These are phyloP conservation scores for Neurospora sp. DNA, from an alignment of 495 filamentous ascomycete genomes.

Conservation along the genomic window DNA sequence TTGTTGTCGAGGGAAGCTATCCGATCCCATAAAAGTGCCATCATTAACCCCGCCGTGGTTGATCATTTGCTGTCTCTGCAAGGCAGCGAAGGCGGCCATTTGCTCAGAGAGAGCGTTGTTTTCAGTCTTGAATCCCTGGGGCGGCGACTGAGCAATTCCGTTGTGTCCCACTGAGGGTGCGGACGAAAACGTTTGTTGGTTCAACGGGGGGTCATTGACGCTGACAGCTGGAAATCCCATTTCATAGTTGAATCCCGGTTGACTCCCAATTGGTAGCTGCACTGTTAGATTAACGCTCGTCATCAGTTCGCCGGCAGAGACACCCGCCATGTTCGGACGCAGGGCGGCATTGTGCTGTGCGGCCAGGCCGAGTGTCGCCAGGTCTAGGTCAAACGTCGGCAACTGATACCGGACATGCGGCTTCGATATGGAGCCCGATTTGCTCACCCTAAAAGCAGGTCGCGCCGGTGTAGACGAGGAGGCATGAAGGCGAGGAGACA, in stretches of 20 bases:
- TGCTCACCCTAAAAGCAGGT: constrained; percentile 33
- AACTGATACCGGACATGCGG: constrained; percentile 30
- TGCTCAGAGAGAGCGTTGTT: constrained; percentile 4
- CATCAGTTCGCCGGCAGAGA: neutral
- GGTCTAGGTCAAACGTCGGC: constrained; percentile 27
- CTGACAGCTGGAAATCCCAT: neutral
- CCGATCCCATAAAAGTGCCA: neutral
- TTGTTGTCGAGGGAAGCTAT: neutral
- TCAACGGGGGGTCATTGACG: neutral
- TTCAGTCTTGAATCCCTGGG: constrained; percentile 11
- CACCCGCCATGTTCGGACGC: constrained; percentile 2
- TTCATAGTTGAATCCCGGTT: neutral
- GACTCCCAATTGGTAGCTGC: neutral
- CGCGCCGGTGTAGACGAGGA: constrained; percentile 23
- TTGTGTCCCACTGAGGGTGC: neutral
- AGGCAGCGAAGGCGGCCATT: neutral
- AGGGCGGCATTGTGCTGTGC: constrained; percentile 8
- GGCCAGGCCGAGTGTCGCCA: constrained; percentile 33
- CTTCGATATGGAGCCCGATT: constrained; percentile 18
- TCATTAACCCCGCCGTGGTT: neutral
- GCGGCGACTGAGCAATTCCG: neutral
- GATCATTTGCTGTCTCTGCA: neutral
- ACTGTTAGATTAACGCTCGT: neutral
- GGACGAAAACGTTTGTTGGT: neutral
- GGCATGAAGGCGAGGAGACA: constrained; percentile 9